A percentile compares a stretch with the other conserved stretches of the same genome.
Conservation (phyloP, 192 early-diverging fungal species). For the Blastocladiella britannica region DNA sequence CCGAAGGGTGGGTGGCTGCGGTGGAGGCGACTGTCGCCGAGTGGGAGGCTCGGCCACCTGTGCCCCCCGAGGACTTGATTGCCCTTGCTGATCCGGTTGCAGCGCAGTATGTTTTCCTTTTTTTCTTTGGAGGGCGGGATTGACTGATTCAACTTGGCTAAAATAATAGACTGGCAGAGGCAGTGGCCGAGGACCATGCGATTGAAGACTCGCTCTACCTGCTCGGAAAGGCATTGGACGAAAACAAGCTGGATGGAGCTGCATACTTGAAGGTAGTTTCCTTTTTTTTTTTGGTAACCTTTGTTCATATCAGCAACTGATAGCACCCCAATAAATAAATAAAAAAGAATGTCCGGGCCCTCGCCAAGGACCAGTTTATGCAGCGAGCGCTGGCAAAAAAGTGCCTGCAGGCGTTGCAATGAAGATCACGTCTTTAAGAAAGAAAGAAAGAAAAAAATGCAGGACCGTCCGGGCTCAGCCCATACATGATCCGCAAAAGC, state of each 20-base stretch:
- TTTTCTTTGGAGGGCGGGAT: too few relatives aligned
- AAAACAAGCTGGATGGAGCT: conserved; percentile 43
- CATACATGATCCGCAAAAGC: too few relatives aligned
- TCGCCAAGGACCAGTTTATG: conserved; percentile 78
- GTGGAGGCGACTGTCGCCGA: too few relatives aligned
- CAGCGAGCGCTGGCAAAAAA: conserved; percentile 56
- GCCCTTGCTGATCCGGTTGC: conserved; percentile 5
- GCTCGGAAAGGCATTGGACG: conserved; percentile 54
- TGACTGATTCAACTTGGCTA: too few relatives aligned
- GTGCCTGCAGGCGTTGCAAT: background rate
- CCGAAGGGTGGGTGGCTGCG: too few relatives aligned
- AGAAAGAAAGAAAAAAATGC: too few relatives aligned
- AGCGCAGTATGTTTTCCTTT: background rate
- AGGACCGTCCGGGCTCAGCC: too few relatives aligned
- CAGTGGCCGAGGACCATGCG: conserved; percentile 73
- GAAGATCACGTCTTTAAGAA: background rate
- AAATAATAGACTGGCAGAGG: conserved; percentile 62
- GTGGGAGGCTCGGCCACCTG: conserved; percentile 45
- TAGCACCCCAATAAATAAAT: conserved; percentile 2
- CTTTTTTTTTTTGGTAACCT: background rate
- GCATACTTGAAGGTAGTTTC: conserved; percentile 54
- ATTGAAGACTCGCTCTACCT: conserved; percentile 74
- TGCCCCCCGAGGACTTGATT: background rate
- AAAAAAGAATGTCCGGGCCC: conserved; percentile 40
- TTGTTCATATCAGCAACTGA: background rate